Conservation (phyloP, 345 rosid genomes). For the Ricinus communis region DNA sequence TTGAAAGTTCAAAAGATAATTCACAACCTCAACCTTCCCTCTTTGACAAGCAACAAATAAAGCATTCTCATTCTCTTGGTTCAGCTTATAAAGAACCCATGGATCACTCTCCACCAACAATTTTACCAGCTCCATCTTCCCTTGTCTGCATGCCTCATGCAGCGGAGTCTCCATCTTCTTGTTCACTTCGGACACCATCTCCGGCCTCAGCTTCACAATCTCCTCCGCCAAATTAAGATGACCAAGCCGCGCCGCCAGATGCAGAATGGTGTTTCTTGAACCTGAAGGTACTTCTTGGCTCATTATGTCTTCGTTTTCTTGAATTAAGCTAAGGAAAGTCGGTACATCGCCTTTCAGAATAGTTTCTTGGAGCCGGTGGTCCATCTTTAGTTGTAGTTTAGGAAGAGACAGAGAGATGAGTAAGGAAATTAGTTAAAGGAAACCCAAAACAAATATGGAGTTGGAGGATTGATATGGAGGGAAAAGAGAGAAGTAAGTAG, state of each 20-base stretch:
- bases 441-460: not conserved
- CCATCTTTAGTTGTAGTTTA: slow-evolving; percentile 18
- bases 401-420: not conserved
- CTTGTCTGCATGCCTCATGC: slow-evolving; percentile 47
- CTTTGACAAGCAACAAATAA: slow-evolving; percentile 33
- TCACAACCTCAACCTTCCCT: slow-evolving; percentile 34
- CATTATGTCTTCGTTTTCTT: slow-evolving; percentile 16
- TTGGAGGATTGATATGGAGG: not conserved
- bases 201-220: slow-evolving; percentile 46
- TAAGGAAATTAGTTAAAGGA: too few species aligned
- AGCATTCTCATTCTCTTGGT: slow-evolving; percentile 15
- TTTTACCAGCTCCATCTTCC: slow-evolving; percentile 36
- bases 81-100: slow-evolving; percentile 19
- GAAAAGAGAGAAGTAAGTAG: not conserved
- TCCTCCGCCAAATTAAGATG: slow-evolving; percentile 38
- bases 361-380: slow-evolving; percentile 26
- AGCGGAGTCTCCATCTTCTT: slow-evolving; percentile 43
- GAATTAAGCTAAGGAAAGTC: slow-evolving; percentile 18
- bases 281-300: slow-evolving; percentile 13
- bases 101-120: slow-evolving; percentile 34
- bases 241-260: slow-evolving; percentile 45
- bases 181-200: slow-evolving; percentile 33
- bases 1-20: slow-evolving; percentile 22
- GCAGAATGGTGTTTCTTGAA: slow-evolving; percentile 37
- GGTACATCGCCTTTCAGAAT: slow-evolving; percentile 27